Evolutionary conservation across 352 stramenopile genomes (phyloP).

Genomic region (Phytopythium sindhum): DNA sequence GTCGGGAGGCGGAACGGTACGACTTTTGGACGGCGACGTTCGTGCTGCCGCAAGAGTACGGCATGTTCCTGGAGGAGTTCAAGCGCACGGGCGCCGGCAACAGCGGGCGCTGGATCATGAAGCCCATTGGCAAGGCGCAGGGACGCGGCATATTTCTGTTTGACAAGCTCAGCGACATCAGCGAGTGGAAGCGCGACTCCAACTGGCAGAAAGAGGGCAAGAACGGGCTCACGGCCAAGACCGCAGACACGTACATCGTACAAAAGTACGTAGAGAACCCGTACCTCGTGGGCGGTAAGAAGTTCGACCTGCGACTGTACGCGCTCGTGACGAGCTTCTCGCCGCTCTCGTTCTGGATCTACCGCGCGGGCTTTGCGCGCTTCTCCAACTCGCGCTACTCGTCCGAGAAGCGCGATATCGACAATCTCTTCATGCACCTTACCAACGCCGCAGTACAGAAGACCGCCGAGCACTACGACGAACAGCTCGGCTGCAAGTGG

Average conservation of each 20-base stretch:
- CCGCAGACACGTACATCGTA: conserved; percentile 90
- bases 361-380: conserved; percentile 87
- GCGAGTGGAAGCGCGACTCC: conserved; percentile 91
- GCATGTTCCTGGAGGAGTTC: conserved; percentile 95
- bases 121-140: conserved; percentile 90
- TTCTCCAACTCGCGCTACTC: conserved; percentile 91
- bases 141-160: conserved; percentile 95
- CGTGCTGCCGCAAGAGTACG: conserved; percentile 92
- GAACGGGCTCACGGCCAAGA: conserved; percentile 15
- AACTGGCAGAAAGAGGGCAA: conserved; percentile 68
- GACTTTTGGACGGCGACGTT: conserved; percentile 92
- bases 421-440: conserved; percentile 92
- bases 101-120: conserved; percentile 95
- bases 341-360: conserved; percentile 91
- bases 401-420: conserved; percentile 84
- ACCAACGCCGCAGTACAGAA: conserved; percentile 96
- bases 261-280: conserved; percentile 93
- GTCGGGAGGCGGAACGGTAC: conserved; percentile 35
- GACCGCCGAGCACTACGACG: conserved; percentile 92
- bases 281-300: conserved; percentile 93
- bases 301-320: conserved; percentile 94
- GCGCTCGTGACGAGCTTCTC: conserved; percentile 90
- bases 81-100: conserved; percentile 59
- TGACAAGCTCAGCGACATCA: conserved; percentile 91
- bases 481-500: conserved; percentile 90